Conservation (phyloP, 129 eudicot genomes). For the Heracleum sosnowskyi region DNA sequence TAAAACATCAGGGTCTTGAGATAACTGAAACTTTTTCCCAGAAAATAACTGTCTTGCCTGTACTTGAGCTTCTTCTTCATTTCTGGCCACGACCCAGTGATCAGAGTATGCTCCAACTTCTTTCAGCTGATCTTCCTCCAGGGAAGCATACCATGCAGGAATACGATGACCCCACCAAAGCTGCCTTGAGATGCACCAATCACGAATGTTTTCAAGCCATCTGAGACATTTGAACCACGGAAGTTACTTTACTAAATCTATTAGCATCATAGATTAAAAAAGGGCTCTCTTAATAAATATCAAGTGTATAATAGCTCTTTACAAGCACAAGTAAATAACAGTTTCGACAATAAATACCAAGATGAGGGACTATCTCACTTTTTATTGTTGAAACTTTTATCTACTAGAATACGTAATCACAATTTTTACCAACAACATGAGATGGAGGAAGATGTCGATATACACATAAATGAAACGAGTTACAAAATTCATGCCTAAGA, state of each 20-base stretch:
- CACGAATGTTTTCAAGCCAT: constrained; percentile 94
- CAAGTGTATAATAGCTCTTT: not conserved
- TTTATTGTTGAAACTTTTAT: too few relatives aligned
- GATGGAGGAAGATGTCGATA: not conserved
- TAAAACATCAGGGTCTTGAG: constrained; percentile 89
- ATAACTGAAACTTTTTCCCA: constrained; percentile 56
- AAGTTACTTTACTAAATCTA: not conserved
- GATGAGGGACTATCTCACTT: not conserved
- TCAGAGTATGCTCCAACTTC: constrained; percentile 65
- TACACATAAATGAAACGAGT: not conserved
- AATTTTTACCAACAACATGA: not conserved
- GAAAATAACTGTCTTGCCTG: constrained; percentile 47
- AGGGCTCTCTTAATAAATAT: not conserved
- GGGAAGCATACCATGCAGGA: constrained; percentile 89
- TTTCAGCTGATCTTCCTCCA: constrained; percentile 62
- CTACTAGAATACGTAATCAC: not conserved
- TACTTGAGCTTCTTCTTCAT: constrained; percentile 58
- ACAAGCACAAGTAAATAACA: not conserved
- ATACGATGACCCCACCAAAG: constrained; percentile 99
- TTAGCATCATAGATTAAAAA: not conserved
- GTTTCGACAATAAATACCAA: not conserved
- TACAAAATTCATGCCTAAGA: not conserved
- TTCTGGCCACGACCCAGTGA: constrained; percentile 87
- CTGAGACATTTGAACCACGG: constrained; percentile 24
- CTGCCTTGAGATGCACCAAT: constrained; percentile 96